Evolutionary conservation across 192 early-diverging fungal genomes (phyloP).

Genomic region (Anaeromyces robustus): DNA sequence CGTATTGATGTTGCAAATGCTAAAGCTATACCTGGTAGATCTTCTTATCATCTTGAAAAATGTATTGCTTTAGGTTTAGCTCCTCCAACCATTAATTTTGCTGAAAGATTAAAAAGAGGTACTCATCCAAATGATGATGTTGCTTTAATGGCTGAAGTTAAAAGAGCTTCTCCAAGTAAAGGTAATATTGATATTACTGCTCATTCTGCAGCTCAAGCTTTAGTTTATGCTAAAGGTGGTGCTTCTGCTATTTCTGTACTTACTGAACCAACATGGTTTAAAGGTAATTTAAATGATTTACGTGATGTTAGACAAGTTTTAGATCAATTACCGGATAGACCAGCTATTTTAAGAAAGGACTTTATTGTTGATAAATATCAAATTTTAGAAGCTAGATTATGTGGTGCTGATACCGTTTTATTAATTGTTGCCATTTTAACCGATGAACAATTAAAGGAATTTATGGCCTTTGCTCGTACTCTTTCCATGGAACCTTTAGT

Average conservation of each 20-base stretch:
- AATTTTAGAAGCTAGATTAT: slow-evolving; percentile 82
- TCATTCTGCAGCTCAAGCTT: slow-evolving; percentile 75
- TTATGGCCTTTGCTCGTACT: slow-evolving; percentile 56
- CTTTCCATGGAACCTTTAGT: slow-evolving; percentile 98
- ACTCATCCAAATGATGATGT: slow-evolving; percentile 24
- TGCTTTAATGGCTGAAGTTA: slow-evolving; percentile 94
- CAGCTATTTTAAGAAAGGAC: slow-evolving; percentile 91
- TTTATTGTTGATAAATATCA: slow-evolving; percentile 94
- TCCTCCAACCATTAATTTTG: slow-evolving; percentile 65
- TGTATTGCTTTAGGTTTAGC: slow-evolving; percentile 55
- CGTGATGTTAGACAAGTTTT: slow-evolving; percentile 65
- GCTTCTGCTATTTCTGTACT: slow-evolving; percentile 91
- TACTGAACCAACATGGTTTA: slow-evolving; percentile 99
- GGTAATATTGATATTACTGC: slow-evolving; percentile 70
- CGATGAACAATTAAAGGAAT: slow-evolving; percentile 34
- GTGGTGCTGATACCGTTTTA: slow-evolving; percentile 88
- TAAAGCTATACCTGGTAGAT: slow-evolving; percentile 54
- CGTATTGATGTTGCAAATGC: slow-evolving; percentile 58
- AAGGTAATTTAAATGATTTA: slow-evolving; percentile 85
- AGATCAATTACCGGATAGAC: slow-evolving; percentile 44
- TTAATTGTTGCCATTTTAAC: slow-evolving; percentile 91
- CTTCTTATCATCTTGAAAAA: slow-evolving; percentile 45
- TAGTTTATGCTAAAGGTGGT: slow-evolving; percentile 73
- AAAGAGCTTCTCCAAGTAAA: slow-evolving; percentile 92
- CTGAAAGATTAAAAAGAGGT: slow-evolving; percentile 39